Evolutionary conservation across 768 basidiomycete species (phyloP).

Genomic region (Rhizopogon vesiculosus): DNA sequence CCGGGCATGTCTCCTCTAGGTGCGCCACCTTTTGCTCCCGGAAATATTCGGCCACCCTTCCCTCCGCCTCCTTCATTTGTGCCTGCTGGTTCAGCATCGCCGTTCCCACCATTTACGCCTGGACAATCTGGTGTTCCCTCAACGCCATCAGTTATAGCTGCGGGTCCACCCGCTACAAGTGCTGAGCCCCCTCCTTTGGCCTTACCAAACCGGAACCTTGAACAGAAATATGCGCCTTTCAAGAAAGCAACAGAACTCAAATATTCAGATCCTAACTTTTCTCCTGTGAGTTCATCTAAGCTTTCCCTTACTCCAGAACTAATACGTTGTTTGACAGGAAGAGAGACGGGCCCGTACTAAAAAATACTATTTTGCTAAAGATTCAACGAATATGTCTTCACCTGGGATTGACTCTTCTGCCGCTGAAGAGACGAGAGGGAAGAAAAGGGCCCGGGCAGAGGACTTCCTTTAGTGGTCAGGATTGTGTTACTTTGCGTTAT

Average conservation of each 20-base stretch:
- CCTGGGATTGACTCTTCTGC: constrained; percentile 23
- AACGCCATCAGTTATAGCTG: neutral
- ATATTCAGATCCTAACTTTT: constrained; percentile 73
- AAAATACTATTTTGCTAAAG: constrained; percentile 55
- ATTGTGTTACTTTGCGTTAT: constrained; percentile 12
- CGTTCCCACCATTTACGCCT: constrained; percentile 22
- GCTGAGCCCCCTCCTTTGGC: constrained; percentile 23
- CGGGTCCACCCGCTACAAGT: constrained; percentile 14
- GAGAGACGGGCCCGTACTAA: constrained; percentile 66
- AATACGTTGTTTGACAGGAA: constrained; percentile 43
- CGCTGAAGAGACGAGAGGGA: constrained; percentile 64
- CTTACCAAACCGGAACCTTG: constrained; percentile 52
- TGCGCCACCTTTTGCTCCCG: constrained; percentile 32
- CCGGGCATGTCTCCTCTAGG: constrained; percentile 34
- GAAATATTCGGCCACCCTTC: constrained; percentile 30
- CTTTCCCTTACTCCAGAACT: neutral
- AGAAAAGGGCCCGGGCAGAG: constrained; percentile 83
- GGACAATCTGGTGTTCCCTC: constrained; percentile 11
- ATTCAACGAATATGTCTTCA: constrained; percentile 24
- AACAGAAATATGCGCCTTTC: constrained; percentile 66
- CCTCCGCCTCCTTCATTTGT: constrained; percentile 33
- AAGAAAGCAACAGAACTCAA: constrained; percentile 76
- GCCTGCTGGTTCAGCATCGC: constrained; percentile 22
- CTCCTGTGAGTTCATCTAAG: constrained; percentile 48
- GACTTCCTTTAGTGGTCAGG: constrained; percentile 59